Percentiles rank a stretch among this genome's conserved stretches.
These are phyloP conservation scores for Smittium culicis DNA, from an alignment of 371 early-diverging fungal genomes.

Conservation along the genomic window DNA sequence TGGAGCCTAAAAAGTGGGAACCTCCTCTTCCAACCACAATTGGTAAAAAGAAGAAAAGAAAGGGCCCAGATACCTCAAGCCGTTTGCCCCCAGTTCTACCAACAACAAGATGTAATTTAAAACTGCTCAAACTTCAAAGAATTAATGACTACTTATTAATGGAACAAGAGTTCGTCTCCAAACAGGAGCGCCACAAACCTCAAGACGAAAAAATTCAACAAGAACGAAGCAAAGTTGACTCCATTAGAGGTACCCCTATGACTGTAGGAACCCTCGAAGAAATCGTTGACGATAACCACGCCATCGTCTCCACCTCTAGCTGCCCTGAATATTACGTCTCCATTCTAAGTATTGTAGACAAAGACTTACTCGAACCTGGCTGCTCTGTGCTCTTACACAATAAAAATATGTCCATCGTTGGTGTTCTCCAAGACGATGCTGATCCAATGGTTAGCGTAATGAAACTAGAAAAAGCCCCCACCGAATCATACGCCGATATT, in stretches of 20 bases:
- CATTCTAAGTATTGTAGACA: conserved; percentile 98
- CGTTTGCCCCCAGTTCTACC: conserved; percentile 93
- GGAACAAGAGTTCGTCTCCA: conserved; percentile 96
- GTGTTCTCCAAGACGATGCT: conserved; percentile 91
- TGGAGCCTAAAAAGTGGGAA: conserved; percentile 93
- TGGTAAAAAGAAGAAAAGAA: conserved; percentile 75
- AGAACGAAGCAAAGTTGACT: conserved; percentile 83
- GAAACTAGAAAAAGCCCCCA: conserved; percentile 99
- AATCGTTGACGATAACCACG: conserved; percentile 99
- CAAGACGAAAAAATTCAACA: conserved; percentile 82
- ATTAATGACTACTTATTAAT: conserved; percentile 95
- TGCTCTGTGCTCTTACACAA: conserved; percentile 97
- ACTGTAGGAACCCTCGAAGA: conserved; percentile 97
- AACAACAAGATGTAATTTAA: conserved; percentile 90
- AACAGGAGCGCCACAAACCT: conserved; percentile 91
- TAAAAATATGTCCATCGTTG: conserved; percentile 89
- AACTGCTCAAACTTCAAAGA: conserved; percentile 89
- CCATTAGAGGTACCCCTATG: conserved; percentile 99
- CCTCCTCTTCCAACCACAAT: conserved; percentile 95
- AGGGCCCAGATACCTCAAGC: conserved; percentile 78
- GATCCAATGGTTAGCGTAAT: conserved; percentile 99
- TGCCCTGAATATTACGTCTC: conserved; percentile 98
- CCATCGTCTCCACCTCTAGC: conserved; percentile 90
- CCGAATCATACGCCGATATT: conserved; percentile 98
- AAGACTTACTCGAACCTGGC: conserved; percentile 97